A percentile compares a stretch with the other conserved stretches of the same genome.
phyloP scores from a whole-genome alignment of 2,329 filamentous ascomycete genomes.

The Phialocephala sp. region DNA sequence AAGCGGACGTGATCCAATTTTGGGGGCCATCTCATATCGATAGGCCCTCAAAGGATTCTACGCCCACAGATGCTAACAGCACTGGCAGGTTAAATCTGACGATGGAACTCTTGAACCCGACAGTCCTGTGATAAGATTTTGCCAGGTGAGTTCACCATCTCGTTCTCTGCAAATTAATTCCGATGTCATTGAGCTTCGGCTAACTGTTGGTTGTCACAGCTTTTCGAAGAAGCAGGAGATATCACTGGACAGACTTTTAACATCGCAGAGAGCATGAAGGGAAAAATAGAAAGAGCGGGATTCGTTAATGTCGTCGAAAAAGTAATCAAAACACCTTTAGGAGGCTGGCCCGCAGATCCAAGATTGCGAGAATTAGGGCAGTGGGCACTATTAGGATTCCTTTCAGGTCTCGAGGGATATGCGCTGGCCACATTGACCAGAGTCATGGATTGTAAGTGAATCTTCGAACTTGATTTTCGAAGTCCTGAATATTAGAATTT shows the following conservation, averaged over 20 bases:
- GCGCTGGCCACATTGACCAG: constrained; percentile 36
- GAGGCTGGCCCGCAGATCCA: constrained; percentile 43
- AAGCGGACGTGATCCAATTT: background rate
- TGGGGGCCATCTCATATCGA: background rate
- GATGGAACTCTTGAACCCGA: constrained; percentile 51
- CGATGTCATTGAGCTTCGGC: background rate
- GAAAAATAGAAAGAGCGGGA: constrained; percentile 36
- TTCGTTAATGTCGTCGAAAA: constrained; percentile 43
- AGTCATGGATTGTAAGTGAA: constrained; percentile 35
- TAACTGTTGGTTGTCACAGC: constrained; percentile 29
- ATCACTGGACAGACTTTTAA: constrained; percentile 47
- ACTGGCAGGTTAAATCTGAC: constrained; percentile 45
- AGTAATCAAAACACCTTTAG: constrained; percentile 41
- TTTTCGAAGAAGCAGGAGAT: constrained; percentile 50
- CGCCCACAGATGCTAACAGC: background rate
- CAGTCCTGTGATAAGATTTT: constrained; percentile 49
- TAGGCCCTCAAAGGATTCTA: too few species aligned
- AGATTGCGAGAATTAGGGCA: constrained; percentile 39
- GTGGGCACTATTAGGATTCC: constrained; percentile 35
- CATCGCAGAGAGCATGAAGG: constrained; percentile 33
- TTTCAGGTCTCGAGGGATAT: constrained; percentile 38
- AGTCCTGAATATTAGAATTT: constrained; percentile 4
- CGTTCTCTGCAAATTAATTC: background rate
- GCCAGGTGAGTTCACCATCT: constrained; percentile 32
- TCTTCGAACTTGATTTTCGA: constrained; percentile 7